These are phyloP conservation scores for Citropsis articulata DNA, from an alignment of 345 rosid genomes.

Conservation along the genomic window DNA sequence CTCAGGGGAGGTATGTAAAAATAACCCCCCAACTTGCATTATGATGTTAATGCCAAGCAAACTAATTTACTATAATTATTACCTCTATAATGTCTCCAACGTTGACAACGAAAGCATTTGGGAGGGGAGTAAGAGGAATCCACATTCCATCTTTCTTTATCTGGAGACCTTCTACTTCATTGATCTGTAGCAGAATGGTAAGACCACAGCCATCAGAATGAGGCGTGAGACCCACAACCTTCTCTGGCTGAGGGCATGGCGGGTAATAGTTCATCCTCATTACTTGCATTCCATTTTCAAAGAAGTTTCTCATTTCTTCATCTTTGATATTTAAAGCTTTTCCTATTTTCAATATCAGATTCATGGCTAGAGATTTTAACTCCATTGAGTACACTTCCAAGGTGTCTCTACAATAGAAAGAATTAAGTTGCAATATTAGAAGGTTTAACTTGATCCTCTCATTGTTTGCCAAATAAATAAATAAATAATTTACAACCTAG, in stretches of 20 bases:
- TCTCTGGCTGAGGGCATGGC: constrained; percentile 15
- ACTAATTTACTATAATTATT: no score
- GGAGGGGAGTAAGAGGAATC: constrained; percentile 27
- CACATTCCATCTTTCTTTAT: no score
- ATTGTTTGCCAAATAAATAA: no score
- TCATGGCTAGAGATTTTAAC: no score
- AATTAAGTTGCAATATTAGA: no score
- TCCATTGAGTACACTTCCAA: no score
- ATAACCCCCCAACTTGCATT: background rate
- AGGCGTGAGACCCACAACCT: constrained; percentile 30
- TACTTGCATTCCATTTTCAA: constrained; percentile 14
- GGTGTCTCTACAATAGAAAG: no score
- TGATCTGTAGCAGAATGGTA: no score
- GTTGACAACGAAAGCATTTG: constrained; percentile 34
- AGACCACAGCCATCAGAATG: constrained; percentile 24
- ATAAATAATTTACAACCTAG: no score
- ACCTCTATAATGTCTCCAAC: constrained; percentile 32
- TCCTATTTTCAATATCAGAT: constrained; percentile 2
- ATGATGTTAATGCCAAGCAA: background rate
- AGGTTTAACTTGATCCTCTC: no score
- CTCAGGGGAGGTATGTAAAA: no score
- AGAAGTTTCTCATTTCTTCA: constrained; percentile 19
- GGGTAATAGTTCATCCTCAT: constrained; percentile 23
- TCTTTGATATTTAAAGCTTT: constrained; percentile 15
- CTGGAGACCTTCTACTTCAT: no score